Evolutionary conservation across 2,329 filamentous ascomycete species (phyloP).

Genomic region (Fusarium multiceps): DNA sequence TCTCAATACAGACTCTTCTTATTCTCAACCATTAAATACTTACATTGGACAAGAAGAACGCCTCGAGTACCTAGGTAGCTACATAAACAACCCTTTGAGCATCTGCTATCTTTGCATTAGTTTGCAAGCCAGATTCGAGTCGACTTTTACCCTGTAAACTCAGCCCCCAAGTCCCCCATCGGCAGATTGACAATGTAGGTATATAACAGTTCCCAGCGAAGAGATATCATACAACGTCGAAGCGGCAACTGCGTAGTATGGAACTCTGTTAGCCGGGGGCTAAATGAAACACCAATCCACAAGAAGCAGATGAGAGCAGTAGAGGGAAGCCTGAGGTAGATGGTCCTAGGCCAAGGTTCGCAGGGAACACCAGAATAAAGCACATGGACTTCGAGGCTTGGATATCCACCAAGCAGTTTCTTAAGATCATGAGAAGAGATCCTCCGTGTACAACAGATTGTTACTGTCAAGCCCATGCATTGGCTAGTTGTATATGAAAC

Average conservation of each 20-base stretch:
- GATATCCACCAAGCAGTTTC: conserved; percentile 64
- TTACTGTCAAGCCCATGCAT: neutral
- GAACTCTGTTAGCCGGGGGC: neutral
- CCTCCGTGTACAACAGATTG: conserved; percentile 61
- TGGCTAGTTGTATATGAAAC: conserved; percentile 52
- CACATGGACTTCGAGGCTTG: conserved; percentile 66
- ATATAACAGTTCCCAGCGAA: conserved; percentile 59
- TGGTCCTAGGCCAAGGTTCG: conserved; percentile 70
- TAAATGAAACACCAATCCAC: conserved; percentile 60
- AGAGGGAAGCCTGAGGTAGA: conserved; percentile 69
- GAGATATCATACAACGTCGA: conserved; percentile 73
- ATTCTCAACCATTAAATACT: neutral
- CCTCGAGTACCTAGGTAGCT: neutral
- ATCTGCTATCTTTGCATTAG: neutral
- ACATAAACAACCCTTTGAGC: neutral
- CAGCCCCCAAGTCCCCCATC: neutral
- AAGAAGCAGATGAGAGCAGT: conserved; percentile 58
- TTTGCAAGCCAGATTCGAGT: neutral
- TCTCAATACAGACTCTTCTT: neutral
- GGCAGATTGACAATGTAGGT: neutral
- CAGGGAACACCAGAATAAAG: conserved; percentile 66
- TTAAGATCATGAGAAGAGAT: conserved; percentile 62
- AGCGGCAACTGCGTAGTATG: conserved; percentile 71
- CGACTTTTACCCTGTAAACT: neutral
- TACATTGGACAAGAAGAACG: neutral